Evolutionary conservation across 805 yeast species (phyloP).

Genomic region (Candida xiaguanensis): DNA sequence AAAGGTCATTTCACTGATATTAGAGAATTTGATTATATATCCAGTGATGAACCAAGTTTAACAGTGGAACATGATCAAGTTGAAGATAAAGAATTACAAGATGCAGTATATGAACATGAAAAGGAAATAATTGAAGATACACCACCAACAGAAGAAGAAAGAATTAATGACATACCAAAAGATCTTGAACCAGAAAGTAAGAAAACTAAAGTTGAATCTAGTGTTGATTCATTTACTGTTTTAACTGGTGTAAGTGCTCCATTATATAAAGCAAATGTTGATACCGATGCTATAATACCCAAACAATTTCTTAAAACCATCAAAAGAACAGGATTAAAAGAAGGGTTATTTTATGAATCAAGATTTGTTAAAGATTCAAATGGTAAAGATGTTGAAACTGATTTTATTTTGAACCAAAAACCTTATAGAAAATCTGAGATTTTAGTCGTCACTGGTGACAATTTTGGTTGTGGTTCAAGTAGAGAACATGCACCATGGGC

Average conservation of each 20-base stretch:
- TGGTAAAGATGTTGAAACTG: slow-evolving; percentile 80
- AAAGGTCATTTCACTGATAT: slow-evolving; percentile 88
- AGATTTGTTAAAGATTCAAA: slow-evolving; percentile 65
- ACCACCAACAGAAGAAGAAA: slow-evolving; percentile 52
- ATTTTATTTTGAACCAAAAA: slow-evolving; percentile 80
- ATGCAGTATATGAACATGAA: slow-evolving; percentile 70
- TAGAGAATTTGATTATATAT: slow-evolving; percentile 68
- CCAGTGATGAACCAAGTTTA: slow-evolving; percentile 58
- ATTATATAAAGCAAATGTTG: slow-evolving; percentile 89
- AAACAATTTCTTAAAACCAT: slow-evolving; percentile 97
- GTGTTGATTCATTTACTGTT: slow-evolving; percentile 68
- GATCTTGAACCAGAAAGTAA: slow-evolving; percentile 30
- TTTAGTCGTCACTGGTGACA: slow-evolving; percentile 89
- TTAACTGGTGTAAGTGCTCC: slow-evolving; percentile 91
- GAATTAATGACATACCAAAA: slow-evolving; percentile 61
- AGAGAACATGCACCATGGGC: slow-evolving; percentile 99
- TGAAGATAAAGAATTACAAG: slow-evolving; percentile 56
- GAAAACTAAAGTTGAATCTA: slow-evolving; percentile 13
- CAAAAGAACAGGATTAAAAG: slow-evolving; percentile 89
- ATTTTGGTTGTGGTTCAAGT: slow-evolving; percentile 98
- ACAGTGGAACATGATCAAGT: slow-evolving; percentile 36
- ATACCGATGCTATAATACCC: slow-evolving; percentile 98
- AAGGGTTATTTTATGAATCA: slow-evolving; percentile 88
- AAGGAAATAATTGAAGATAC: slow-evolving; percentile 57
- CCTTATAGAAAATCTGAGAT: slow-evolving; percentile 81